phyloP scores from a whole-genome alignment of 768 basidiomycete genomes.

The Termitomyces sp. region DNA sequence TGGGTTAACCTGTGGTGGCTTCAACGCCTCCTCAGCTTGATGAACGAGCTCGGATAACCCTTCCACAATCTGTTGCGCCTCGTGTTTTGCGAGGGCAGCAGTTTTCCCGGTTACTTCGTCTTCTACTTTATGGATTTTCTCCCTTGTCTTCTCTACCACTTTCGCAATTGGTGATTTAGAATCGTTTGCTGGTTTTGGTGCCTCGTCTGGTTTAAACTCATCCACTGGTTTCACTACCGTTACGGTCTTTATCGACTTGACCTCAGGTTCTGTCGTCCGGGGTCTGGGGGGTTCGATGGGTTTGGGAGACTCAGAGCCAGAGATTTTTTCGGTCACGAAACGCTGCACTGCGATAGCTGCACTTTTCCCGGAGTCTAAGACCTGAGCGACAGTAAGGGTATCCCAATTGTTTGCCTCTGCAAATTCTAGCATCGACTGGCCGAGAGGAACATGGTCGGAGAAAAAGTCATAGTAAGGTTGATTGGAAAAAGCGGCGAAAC shows the following conservation, averaged over 20 bases:
- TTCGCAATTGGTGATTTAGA: constrained; percentile 43
- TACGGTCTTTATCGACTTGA: constrained; percentile 36
- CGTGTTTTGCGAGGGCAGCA: constrained; percentile 13
- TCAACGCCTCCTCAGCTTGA: constrained; percentile 72
- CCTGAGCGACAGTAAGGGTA: constrained; percentile 58
- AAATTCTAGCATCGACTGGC: constrained; percentile 72
- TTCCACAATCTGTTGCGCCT: constrained; percentile 44
- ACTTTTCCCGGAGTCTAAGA: constrained; percentile 50
- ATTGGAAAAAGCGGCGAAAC: constrained; percentile 73
- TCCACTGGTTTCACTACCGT: not conserved
- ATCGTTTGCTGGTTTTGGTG: constrained; percentile 27
- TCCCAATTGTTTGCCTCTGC: constrained; percentile 82
- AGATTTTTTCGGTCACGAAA: constrained; percentile 49
- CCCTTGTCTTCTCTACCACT: constrained; percentile 43
- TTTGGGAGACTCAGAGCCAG: constrained; percentile 32
- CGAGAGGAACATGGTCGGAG: constrained; percentile 75
- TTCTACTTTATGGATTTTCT: constrained; percentile 36
- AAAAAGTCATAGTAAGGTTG: constrained; percentile 86
- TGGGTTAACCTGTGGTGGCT: constrained; percentile 33
- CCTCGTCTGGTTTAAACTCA: not conserved
- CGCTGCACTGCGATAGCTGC: constrained; percentile 45
- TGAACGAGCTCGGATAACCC: constrained; percentile 66
- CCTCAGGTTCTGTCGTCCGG: constrained; percentile 29
- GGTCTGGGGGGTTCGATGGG: constrained; percentile 30
- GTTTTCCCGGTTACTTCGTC: constrained; percentile 9